Evolutionary conservation across 192 early-diverging fungal genomes (phyloP), one percentile per base, ranked within the genome.

Genomic region (Coemansia sp.): DNA sequence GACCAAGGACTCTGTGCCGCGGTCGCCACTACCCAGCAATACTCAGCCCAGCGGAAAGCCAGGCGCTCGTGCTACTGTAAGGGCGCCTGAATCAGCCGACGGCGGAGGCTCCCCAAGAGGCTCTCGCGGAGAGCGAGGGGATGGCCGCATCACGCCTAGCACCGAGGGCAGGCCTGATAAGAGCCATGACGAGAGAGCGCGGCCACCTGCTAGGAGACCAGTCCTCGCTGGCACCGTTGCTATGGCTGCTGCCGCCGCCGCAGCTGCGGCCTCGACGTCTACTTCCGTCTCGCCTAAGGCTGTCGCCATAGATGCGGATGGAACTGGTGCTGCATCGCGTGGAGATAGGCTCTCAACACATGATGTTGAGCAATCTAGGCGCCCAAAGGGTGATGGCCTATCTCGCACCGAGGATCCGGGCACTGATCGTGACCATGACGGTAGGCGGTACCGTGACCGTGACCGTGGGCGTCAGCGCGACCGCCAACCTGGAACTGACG

Each of bases 401-500:
- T 33, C 57, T 60, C 57, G 57, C 31, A 16, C 29, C 5, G 57
- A 60, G 31, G 57, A 60, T 10, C 4, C 13, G 57, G 33, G 57
- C 7, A 33, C 57, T 5, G 33, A 13, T 18, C 71, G 65, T 49
- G 72, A 59, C 24, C 71, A 55, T 29, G 64, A 63, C 16, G 47
- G 62, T 13, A 60, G 51, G 36, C 40, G 74, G n/a, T 34, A 55
- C 46, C 62, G 73, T 31, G 63, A 55, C 46, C 62, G 73, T 31
- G 63, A 66, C 7, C 76, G 68, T 18, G 66, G 66, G 13, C 49
- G 57, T 33, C 31, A 42, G 55, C 65, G 47, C n/a, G 60, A 18
- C 42, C 75, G 70, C 59, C 70, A 72, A 16, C 36, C 31, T 5
- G 75, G 71, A 27, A 11, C 65, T 31, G 70, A 70, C 9, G 31